Evolutionary conservation across 768 basidiomycete species (phyloP), one percentile per base, ranked within the genome.

Genomic region (Mycena sanguinolenta): DNA sequence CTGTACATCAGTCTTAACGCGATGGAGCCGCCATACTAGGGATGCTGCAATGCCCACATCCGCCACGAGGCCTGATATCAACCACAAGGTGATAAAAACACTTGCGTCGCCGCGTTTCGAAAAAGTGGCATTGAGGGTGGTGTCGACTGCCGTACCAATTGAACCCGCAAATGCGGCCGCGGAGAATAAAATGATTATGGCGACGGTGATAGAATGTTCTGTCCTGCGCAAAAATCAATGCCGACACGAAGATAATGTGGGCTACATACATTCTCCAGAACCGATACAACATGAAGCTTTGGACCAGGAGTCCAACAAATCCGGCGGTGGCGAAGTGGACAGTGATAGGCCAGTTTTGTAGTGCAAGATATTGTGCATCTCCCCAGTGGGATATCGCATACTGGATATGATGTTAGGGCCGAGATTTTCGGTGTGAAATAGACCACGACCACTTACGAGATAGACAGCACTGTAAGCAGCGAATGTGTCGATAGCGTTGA

Each of bases 371-470:
- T 3, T 50, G 46, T 2, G 42, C 16, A 25, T 65, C 21, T 58
- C 64, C 64, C 64, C 64, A 65, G 25, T 65, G 30, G 6, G 64
- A 38, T 32, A 65, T 25, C 46, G 55, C 55, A 23, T 65, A 65
- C 64, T 65, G 44, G 39, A 38, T 23, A 25, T 1, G 13, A 28
- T 36, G 44, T 64, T 30, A 38, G 7, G 13, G 21, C 44, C 42
- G 19, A 34, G 2, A 10, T 34, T n/a, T 17, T 34, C 6, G n/a
- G 14, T 23, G 28, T 21, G 32, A 27, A 30, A 32, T 32, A 23
- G 9, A 23, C n/a, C 25, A 57, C 55, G 9, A 23, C n/a, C 25
- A 57, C 55, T 16, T 5, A 65, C 63, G 10, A 65, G 63, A 58
- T 65, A 65, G 7, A 65, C 63, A 13, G 63, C 39, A 17, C 44